Evolutionary conservation across 192 early-diverging fungal genomes (phyloP).

Genomic region (Diversispora eburnea): DNA sequence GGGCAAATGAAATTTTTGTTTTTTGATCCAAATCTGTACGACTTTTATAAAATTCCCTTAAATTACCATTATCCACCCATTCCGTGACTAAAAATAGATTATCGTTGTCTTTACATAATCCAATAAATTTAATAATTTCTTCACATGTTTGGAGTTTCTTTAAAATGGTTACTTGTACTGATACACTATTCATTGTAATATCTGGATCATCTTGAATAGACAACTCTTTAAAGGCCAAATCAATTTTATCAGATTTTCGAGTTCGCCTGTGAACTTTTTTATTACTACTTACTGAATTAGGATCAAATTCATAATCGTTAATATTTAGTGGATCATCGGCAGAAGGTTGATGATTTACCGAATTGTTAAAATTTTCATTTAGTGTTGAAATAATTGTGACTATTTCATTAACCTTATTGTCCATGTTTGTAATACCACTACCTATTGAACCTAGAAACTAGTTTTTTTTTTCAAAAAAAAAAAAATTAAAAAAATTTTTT

Average conservation of each 20-base stretch:
- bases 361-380: neutral
- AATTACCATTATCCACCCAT: slow-evolving; percentile 23
- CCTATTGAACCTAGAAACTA: neutral
- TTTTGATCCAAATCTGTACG: neutral
- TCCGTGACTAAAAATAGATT: slow-evolving; percentile 9
- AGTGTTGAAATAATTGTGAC: neutral
- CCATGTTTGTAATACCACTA: neutral
- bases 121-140: slow-evolving; percentile 14
- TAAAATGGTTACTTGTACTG: neutral
- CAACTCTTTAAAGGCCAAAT: neutral
- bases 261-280: neutral
- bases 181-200: neutral
- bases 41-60: slow-evolving; percentile 34
- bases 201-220: neutral
- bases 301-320: neutral
- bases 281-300: neutral
- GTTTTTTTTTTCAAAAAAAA: no score
- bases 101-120: neutral
- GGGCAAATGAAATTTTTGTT: slow-evolving; percentile 35
- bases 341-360: neutral
- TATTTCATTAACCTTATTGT: neutral
- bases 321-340: neutral
- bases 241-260: neutral
- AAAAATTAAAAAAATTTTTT: no score
- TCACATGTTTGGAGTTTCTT: neutral